Percentiles rank a stretch among this genome's conserved stretches.
These are phyloP conservation scores for Sphagnum contortum DNA, from an alignment of 225 moss, liverwort and hornwort genomes.

Conservation along the genomic window DNA sequence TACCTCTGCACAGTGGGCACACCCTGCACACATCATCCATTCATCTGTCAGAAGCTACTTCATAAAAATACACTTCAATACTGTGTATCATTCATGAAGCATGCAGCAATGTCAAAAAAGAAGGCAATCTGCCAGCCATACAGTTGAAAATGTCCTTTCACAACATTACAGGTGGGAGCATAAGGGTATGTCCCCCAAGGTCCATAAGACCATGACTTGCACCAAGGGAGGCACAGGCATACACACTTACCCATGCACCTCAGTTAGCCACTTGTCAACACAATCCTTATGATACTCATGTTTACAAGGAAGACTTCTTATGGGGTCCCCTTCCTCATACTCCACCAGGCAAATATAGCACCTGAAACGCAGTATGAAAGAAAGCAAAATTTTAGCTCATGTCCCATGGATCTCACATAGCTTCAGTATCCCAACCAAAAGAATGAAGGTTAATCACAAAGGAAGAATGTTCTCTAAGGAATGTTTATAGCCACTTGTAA, in stretches of 20 bases:
- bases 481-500: too few species aligned
- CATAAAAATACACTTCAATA: too few species aligned
- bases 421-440: too few species aligned
- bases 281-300: constrained; percentile 87
- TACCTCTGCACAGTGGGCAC: constrained; percentile 82
- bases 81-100: too few species aligned
- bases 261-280: constrained; percentile 87
- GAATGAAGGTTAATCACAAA: too few species aligned
- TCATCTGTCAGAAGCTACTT: too few species aligned
- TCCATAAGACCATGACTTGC: too few species aligned
- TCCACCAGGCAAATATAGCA: constrained; percentile 91
- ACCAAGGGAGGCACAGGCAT: not conserved
- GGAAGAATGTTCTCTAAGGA: too few species aligned
- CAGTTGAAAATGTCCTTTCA: not conserved
- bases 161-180: too few species aligned
- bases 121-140: not conserved
- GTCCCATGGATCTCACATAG: too few species aligned
- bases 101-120: not conserved
- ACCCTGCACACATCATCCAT: constrained; percentile 32
- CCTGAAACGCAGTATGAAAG: constrained; percentile 9
- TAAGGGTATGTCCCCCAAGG: too few species aligned
- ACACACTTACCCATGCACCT: constrained; percentile 61
- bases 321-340: constrained; percentile 83
- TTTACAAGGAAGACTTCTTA: constrained; percentile 77
- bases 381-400: too few species aligned